Evolutionary conservation across 306 rosid species (phyloP), one percentile per base, ranked within the genome.

Genomic region (Echinosophora koreensis): DNA sequence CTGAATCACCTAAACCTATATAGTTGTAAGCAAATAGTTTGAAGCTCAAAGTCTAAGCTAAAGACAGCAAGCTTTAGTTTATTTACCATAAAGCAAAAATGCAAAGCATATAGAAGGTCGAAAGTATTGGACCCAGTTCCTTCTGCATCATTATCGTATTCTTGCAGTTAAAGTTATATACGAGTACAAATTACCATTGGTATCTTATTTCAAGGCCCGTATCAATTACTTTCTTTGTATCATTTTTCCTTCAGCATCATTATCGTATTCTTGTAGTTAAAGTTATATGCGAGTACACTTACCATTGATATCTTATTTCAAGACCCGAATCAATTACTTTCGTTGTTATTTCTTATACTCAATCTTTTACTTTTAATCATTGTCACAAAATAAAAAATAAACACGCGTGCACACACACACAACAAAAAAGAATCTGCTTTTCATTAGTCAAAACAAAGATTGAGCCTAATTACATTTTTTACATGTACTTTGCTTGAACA

Each of bases 91-190:
- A 74, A 69, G 76, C 56, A 18, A 66, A 39, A 30, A 39, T 64
- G 70, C 11, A 42, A 35, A 50, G 52, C 44, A 41, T 52, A 14
- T 37, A 49, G 59, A 50, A 27, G n/a, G 28, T 60, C 68, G 5
- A 12, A 5, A 18, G 3, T 5, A n/a, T 2, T 69, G 41, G 67
- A 74, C 52, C 28, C 46, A 10, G 30, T 60, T 61, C 60, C 62
- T 63, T 18, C 47, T 3, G 28, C 60, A 17, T 6, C 6, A 10
- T 58, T 12, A 59, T 17, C 76, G 55, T 39, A 51, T 72, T 49
- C 72, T 77, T 83, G 68, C 62, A 30, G 62, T 73, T 4, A 57
- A 58, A 77, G 86, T 72, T 60, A 77, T 46, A 16, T 11, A 18
- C 15, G 55, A 81, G 56, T 10, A 56, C 10, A 58, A 28, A 64